Conservation (phyloP, 768 basidiomycete genomes). For the Cystobasidium onofrii region DNA sequence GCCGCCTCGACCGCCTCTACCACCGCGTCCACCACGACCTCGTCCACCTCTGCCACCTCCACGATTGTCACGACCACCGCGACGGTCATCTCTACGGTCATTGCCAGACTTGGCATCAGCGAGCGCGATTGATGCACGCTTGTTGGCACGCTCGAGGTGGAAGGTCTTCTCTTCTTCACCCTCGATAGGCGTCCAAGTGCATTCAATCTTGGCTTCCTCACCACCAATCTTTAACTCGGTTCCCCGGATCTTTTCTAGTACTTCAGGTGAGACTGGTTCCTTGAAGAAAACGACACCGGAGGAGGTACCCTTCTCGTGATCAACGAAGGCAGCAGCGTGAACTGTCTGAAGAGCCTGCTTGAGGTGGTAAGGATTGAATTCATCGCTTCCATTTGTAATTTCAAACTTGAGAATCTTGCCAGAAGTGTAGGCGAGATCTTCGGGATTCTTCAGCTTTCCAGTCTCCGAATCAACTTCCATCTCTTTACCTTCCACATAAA, state of each 20-base stretch:
- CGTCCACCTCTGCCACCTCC: conserved; percentile 37
- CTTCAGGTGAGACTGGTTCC: conserved; percentile 63
- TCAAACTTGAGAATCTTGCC: conserved; percentile 56
- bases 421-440: conserved; percentile 52
- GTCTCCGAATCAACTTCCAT: conserved; percentile 49
- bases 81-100: conserved; percentile 11
- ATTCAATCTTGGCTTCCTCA: not conserved
- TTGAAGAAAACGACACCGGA: conserved; percentile 55
- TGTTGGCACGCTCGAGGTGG: conserved; percentile 35
- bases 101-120: conserved; percentile 11
- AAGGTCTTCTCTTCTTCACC: conserved; percentile 39
- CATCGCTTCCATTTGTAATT: conserved; percentile 51
- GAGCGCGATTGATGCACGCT: conserved; percentile 32
- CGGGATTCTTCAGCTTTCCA: conserved; percentile 47
- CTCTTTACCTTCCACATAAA: conserved; percentile 41
- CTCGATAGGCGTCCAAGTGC: conserved; percentile 11
- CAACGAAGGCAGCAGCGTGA: conserved; percentile 50
- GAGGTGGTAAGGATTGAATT: conserved; percentile 59
- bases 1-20: conserved; percentile 21
- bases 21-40: conserved; percentile 31
- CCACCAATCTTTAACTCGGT: conserved; percentile 52
- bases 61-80: conserved; percentile 26
- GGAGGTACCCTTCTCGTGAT: conserved; percentile 51
- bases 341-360: conserved; percentile 53
- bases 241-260: conserved; percentile 59